These are phyloP conservation scores for Leccinum variicolor DNA, from an alignment of 768 basidiomycete genomes.

Conservation along the genomic window DNA sequence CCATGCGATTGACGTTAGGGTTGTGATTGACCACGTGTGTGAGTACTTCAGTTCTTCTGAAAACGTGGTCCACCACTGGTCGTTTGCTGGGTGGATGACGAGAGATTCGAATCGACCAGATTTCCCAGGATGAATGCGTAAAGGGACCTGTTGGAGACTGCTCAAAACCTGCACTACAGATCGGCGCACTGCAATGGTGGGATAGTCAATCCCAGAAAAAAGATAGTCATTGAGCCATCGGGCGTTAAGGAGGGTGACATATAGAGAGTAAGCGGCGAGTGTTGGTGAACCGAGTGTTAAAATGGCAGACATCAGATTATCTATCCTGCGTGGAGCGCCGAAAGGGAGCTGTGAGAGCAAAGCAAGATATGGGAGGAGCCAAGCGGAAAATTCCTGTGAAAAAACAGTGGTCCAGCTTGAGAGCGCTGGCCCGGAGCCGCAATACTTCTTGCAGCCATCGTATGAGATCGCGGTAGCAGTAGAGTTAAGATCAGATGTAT, in stretches of 20 bases:
- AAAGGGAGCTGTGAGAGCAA: conserved; percentile 48
- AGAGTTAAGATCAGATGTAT: neutral
- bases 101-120: conserved; percentile 37
- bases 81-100: conserved; percentile 40
- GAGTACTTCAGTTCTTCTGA: conserved; percentile 34
- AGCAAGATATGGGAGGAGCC: conserved; percentile 49
- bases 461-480: conserved; percentile 11
- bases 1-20: conserved; percentile 39
- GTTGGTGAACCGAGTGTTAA: conserved; percentile 43
- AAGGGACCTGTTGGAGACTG: conserved; percentile 41
- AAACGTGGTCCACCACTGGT: conserved; percentile 40
- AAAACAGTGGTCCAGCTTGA: conserved; percentile 18
- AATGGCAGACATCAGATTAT: conserved; percentile 41
- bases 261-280: conserved; percentile 45
- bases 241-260: conserved; percentile 40
- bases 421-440: conserved; percentile 10
- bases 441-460: neutral
- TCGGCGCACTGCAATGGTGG: conserved; percentile 2
- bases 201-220: conserved; percentile 31
- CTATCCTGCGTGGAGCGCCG: conserved; percentile 36
- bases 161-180: conserved; percentile 34
- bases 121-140: conserved; percentile 28
- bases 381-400: conserved; percentile 38
- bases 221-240: conserved; percentile 37
- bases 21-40: conserved; percentile 39